Percentiles rank a stretch among this genome's conserved stretches.
phyloP scores from a whole-genome alignment of 331 rosid genomes.

The Quercus phellos region DNA sequence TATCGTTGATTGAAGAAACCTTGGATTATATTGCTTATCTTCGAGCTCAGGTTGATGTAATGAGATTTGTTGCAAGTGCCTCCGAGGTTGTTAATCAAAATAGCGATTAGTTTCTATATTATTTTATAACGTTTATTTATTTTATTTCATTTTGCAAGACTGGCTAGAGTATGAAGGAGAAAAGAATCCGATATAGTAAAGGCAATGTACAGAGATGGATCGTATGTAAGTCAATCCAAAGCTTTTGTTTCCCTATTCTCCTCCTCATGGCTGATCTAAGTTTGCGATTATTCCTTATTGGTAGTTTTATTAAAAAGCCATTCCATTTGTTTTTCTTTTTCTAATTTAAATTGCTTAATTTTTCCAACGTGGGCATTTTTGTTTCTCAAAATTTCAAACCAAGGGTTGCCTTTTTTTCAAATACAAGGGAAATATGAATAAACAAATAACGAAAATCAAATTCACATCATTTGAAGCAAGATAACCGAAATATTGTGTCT shows the following conservation, averaged over 20 bases:
- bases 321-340: slow-evolving; percentile 10
- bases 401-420: background rate
- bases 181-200: slow-evolving; percentile 26
- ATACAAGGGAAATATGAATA: background rate
- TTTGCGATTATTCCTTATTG: background rate
- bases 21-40: slow-evolving; percentile 70
- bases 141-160: slow-evolving; percentile 25
- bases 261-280: background rate
- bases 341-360: background rate
- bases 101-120: background rate
- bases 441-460: too few species aligned
- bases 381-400: background rate
- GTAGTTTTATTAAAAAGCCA: background rate
- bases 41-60: slow-evolving; percentile 74
- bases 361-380: background rate
- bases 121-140: background rate
- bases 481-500: too few species aligned
- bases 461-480: too few species aligned
- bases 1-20: slow-evolving; percentile 67
- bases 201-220: slow-evolving; percentile 43
- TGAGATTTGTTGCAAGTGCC: slow-evolving; percentile 53
- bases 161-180: slow-evolving; percentile 20
- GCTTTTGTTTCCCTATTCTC: slow-evolving; percentile 9
- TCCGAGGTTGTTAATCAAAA: slow-evolving; percentile 26
- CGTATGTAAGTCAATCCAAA: slow-evolving; percentile 23